Percentiles rank a stretch among this genome's conserved stretches.
phyloP scores from a whole-genome alignment of 495 filamentous ascomycete species.

The Penicillium argentinense region DNA sequence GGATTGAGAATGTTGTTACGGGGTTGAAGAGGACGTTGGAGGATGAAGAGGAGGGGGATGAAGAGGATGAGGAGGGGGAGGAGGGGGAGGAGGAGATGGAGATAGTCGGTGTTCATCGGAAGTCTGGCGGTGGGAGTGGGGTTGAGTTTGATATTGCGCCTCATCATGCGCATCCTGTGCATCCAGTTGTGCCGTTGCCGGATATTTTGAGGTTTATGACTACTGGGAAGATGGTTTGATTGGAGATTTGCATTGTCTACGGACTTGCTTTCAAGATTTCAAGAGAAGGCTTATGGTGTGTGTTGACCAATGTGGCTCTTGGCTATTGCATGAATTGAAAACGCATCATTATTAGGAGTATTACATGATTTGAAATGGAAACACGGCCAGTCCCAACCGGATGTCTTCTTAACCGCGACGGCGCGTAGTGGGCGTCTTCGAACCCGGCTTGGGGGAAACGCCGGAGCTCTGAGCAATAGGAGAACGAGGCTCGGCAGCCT shows the following conservation, averaged over 20 bases:
- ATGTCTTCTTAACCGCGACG: slow-evolving; percentile 42
- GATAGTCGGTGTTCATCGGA: slow-evolving; percentile 41
- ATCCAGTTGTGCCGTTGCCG: slow-evolving; percentile 44
- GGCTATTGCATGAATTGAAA: slow-evolving; percentile 12
- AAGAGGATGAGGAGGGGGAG: slow-evolving; percentile 45
- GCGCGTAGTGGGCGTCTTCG: slow-evolving; percentile 49
- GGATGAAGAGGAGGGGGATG: slow-evolving; percentile 57
- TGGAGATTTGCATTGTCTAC: neutral
- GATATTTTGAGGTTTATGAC: slow-evolving; percentile 58
- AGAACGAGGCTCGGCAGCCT: slow-evolving; percentile 32
- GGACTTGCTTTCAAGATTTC: too few species aligned
- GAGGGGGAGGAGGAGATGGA: slow-evolving; percentile 56
- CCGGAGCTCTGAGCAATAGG: slow-evolving; percentile 39
- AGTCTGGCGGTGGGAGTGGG: slow-evolving; percentile 35
- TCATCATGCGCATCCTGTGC: slow-evolving; percentile 27
- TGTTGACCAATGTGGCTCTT: neutral
- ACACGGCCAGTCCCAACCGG: neutral
- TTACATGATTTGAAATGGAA: slow-evolving; percentile 8
- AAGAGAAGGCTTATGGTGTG: too few species aligned
- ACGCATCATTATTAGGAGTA: slow-evolving; percentile 11
- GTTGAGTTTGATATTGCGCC: slow-evolving; percentile 47
- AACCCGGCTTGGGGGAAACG: slow-evolving; percentile 28
- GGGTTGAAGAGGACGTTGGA: slow-evolving; percentile 59
- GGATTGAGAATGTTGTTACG: slow-evolving; percentile 69
- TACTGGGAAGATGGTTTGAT: slow-evolving; percentile 43